A percentile compares a stretch with the other conserved stretches of the same genome.
Evolutionary conservation across 495 filamentous ascomycete genomes (phyloP).

Genomic region (Trichoderma gamsii): DNA sequence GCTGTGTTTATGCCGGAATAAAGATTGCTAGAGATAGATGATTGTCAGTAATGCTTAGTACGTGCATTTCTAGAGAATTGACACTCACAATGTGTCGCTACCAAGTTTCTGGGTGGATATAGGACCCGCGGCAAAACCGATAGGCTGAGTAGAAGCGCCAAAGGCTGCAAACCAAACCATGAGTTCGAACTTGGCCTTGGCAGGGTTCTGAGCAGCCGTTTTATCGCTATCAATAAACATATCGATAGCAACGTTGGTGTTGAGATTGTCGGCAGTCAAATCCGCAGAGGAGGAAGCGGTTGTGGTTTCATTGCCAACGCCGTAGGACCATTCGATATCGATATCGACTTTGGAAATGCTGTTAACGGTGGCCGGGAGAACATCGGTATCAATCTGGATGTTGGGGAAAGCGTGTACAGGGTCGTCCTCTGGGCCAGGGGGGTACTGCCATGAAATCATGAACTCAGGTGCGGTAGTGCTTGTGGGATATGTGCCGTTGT

Average conservation of each 20-base stretch:
- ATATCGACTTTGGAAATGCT: slow-evolving; percentile 24
- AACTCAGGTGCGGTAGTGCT: slow-evolving; percentile 32
- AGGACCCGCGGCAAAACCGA: slow-evolving; percentile 22
- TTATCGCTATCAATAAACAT: slow-evolving; percentile 39
- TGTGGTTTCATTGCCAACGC: slow-evolving; percentile 27
- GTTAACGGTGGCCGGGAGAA: slow-evolving; percentile 22
- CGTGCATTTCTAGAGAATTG: neutral
- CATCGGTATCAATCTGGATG: slow-evolving; percentile 25
- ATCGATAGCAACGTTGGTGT: slow-evolving; percentile 42
- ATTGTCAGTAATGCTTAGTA: neutral
- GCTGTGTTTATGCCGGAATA: slow-evolving; percentile 26
- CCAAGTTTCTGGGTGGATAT: slow-evolving; percentile 23
- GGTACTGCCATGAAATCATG: slow-evolving; percentile 35
- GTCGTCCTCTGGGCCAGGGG: slow-evolving; percentile 20
- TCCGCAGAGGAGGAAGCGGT: slow-evolving; percentile 17
- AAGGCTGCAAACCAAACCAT: slow-evolving; percentile 40
- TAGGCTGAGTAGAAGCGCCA: slow-evolving; percentile 25
- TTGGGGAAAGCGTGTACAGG: slow-evolving; percentile 40
- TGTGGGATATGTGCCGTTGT: slow-evolving; percentile 32
- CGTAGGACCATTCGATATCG: slow-evolving; percentile 35
- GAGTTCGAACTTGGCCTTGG: slow-evolving; percentile 36
- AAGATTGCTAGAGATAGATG: slow-evolving; percentile 24
- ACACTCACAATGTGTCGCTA: slow-evolving; percentile 31
- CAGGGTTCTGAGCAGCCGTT: slow-evolving; percentile 25
- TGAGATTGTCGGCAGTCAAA: slow-evolving; percentile 23